These are phyloP conservation scores for Citrus hindsii DNA, from an alignment of 345 rosid genomes.

Conservation along the genomic window DNA sequence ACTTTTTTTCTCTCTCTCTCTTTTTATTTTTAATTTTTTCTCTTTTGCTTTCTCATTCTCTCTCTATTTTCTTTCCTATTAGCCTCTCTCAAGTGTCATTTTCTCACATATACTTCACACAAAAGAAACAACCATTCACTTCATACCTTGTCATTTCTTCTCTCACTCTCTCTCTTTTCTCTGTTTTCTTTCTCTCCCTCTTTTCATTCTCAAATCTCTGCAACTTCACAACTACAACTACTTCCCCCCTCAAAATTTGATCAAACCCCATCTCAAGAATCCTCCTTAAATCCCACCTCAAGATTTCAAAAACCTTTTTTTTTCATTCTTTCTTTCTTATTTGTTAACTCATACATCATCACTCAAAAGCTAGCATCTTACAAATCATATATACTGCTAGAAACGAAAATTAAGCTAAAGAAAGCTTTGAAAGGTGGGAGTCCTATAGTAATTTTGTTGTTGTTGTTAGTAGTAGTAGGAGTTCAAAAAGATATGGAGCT, in stretches of 20 bases:
- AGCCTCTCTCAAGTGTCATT: conserved; percentile 66
- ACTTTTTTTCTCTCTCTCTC: conserved; percentile 7
- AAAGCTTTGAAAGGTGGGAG: background rate
- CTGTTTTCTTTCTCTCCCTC: conserved; percentile 21
- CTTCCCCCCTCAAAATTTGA: conserved; percentile 15
- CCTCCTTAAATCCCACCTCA: conserved; percentile 17
- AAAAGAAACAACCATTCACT: conserved; percentile 64
- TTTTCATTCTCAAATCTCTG: conserved; percentile 57
- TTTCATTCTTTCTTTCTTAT: background rate
- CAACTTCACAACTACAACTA: conserved; percentile 25
- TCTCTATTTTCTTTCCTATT: conserved; percentile 1
- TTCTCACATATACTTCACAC: conserved; percentile 81
- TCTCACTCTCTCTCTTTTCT: conserved; percentile 28
- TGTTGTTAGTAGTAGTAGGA: background rate
- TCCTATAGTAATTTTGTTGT: background rate
- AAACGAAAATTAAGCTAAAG: background rate
- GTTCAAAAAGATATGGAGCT: conserved; percentile 47
- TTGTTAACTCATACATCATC: conserved; percentile 17
- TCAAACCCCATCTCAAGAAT: conserved; percentile 24
- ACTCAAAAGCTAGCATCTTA: conserved; percentile 4
- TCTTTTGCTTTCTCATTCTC: conserved; percentile 9
- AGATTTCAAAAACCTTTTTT: conserved; percentile 1
- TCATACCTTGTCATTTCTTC: conserved; percentile 51
- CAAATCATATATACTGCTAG: background rate
- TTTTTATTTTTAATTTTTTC: background rate